Evolutionary conservation across 2,329 filamentous ascomycete genomes (phyloP), one percentile per base, ranked within the genome.

Genomic region (Clathrospora elynae): DNA sequence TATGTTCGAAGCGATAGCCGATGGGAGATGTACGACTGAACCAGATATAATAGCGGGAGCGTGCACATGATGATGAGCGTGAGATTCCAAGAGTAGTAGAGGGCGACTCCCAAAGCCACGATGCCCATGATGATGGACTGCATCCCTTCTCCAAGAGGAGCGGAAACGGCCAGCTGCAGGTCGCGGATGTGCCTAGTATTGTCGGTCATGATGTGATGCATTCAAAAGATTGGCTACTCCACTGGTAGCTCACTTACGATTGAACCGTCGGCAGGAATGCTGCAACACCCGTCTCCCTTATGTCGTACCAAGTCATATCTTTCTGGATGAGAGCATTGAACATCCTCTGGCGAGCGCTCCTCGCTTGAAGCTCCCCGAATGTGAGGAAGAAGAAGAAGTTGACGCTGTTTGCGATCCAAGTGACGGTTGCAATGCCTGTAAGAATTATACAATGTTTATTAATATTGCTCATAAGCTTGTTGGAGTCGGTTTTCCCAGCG

Each of bases 271-370:
- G 80, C 12, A 95, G 73, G 28, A 93, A 76, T 12, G 88, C 85
- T 1, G 82, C 80, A 12, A 88, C 78, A 0, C 91, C 92, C 41
- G 88, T 83, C 24, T 81, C 75, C 36, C 85, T 79, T 12, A 77
- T 74, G 64, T 96, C 90, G 61, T 88, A 96, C 90, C 91, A 97
- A 31, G 78, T 77, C 63, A 93, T 81, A 9, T 92, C 82, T 61
- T 85, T 89, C 5, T 74, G 71, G n/a, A 95, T 65, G 23, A 97
- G 72, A 2, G 79, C 79, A 1, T 73, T 58, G 61, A 96, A 96
- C 2, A 93, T 70, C 4, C 71, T 73, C 11, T 78, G 73, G 4
- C 90, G 80, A 5, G 83, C 84, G 32, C 71, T 80, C 20, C 79
- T 80, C 0, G 87, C 89, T 54, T 96, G 89, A 2, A 89, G 59